Percentiles rank a stretch among this genome's conserved stretches.
Conservation (phyloP, 2,329 filamentous ascomycete genomes). For the Fusarium palustre region DNA sequence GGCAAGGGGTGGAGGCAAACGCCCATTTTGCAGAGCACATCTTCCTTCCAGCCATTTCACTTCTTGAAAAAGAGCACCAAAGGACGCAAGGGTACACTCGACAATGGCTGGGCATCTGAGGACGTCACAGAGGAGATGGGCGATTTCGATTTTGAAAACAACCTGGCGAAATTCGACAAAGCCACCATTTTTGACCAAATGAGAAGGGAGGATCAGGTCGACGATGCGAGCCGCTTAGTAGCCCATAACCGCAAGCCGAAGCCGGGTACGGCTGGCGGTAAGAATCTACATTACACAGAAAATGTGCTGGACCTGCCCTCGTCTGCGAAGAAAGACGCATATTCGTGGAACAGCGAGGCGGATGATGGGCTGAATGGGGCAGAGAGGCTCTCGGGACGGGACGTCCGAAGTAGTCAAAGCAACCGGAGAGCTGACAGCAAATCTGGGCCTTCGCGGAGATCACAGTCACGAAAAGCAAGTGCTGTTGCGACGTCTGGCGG, state of each 20-base stretch:
- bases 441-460: slow-evolving; percentile 60
- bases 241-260: slow-evolving; percentile 82
- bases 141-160: slow-evolving; percentile 93
- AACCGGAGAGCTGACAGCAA: slow-evolving; percentile 66
- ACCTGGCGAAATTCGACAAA: slow-evolving; percentile 95
- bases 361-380: slow-evolving; percentile 67
- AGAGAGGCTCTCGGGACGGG: slow-evolving; percentile 62
- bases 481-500: slow-evolving; percentile 51
- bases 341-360: slow-evolving; percentile 81
- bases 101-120: slow-evolving; percentile 94
- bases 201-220: slow-evolving; percentile 85
- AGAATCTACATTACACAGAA: slow-evolving; percentile 91
- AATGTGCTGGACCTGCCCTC: slow-evolving; percentile 81
- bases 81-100: slow-evolving; percentile 58
- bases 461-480: slow-evolving; percentile 69
- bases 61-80: slow-evolving; percentile 68
- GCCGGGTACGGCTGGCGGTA: slow-evolving; percentile 80
- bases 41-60: slow-evolving; percentile 72
- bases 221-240: slow-evolving; percentile 91
- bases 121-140: slow-evolving; percentile 95
- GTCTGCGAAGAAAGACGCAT: slow-evolving; percentile 56
- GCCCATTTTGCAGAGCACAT: slow-evolving; percentile 69
- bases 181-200: slow-evolving; percentile 91
- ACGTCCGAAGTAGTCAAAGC: slow-evolving; percentile 63
- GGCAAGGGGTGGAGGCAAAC: slow-evolving; percentile 71